Conservation (phyloP, 2,329 filamentous ascomycete genomes). For the Cucurbitaria berberidis region DNA sequence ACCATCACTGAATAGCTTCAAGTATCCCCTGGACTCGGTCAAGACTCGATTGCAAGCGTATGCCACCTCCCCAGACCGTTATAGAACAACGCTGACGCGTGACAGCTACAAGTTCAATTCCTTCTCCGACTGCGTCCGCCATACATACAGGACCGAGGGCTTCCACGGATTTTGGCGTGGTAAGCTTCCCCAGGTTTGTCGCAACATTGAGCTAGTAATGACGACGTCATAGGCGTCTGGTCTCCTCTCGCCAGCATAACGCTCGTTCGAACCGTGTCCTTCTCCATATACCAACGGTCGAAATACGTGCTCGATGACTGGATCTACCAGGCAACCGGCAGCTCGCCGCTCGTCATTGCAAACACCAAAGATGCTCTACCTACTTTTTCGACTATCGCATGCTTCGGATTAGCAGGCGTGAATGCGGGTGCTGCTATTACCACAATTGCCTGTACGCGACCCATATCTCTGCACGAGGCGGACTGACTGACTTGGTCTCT, state of each 20-base stretch:
- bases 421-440: slow-evolving; percentile 82
- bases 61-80: slow-evolving; percentile 17
- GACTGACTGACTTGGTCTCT: slow-evolving; percentile 14
- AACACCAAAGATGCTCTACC: slow-evolving; percentile 74
- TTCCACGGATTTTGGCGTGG: slow-evolving; percentile 59
- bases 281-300: slow-evolving; percentile 78
- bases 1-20: slow-evolving; percentile 26
- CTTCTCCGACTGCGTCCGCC: slow-evolving; percentile 74
- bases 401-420: slow-evolving; percentile 78
- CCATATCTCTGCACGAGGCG: background rate
- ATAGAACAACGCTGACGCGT: slow-evolving; percentile 20
- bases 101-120: slow-evolving; percentile 72
- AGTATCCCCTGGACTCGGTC: slow-evolving; percentile 85
- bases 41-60: slow-evolving; percentile 86
- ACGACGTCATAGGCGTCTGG: slow-evolving; percentile 63
- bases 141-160: slow-evolving; percentile 70
- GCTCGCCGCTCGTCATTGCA: slow-evolving; percentile 75
- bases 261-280: slow-evolving; percentile 76
- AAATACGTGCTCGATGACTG: slow-evolving; percentile 76
- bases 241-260: slow-evolving; percentile 83
- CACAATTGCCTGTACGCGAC: slow-evolving; percentile 69
- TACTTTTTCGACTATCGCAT: slow-evolving; percentile 73
- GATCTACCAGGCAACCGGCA: slow-evolving; percentile 68
- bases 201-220: slow-evolving; percentile 13
- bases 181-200: slow-evolving; percentile 47